phyloP scores from a whole-genome alignment of 805 yeast species.

The Candida manassasensis region DNA sequence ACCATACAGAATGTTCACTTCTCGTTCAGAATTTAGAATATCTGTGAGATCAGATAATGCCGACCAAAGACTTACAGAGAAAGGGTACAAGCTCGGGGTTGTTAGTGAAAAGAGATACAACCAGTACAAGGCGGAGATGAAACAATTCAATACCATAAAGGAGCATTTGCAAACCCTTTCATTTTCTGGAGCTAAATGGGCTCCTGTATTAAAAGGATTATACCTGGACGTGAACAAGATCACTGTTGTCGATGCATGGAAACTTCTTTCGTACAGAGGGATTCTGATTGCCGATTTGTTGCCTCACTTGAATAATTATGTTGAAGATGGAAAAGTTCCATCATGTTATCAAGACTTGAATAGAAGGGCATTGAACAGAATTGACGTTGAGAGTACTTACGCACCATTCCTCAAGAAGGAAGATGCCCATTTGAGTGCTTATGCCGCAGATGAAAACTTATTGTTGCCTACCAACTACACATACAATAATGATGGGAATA shows the following conservation, averaged over 20 bases:
- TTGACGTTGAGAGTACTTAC: conserved; percentile 78
- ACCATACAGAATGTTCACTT: conserved; percentile 97
- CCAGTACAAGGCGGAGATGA: conserved; percentile 40
- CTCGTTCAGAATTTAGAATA: conserved; percentile 89
- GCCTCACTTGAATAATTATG: conserved; percentile 22
- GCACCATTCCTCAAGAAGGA: conserved; percentile 77
- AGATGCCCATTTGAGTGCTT: conserved; percentile 64
- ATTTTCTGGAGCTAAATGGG: conserved; percentile 64
- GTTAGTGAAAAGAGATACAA: conserved; percentile 57
- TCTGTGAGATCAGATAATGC: conserved; percentile 94
- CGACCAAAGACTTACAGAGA: conserved; percentile 71
- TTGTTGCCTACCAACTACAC: conserved; percentile 64
- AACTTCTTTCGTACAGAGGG: conserved; percentile 57
- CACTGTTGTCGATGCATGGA: conserved; percentile 54
- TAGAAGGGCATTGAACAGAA: conserved; percentile 48
- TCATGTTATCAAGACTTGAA: conserved; percentile 18
- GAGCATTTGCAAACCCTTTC: conserved; percentile 41
- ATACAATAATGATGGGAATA: conserved; percentile 49
- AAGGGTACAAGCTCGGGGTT: conserved; percentile 64
- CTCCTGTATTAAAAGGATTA: conserved; percentile 38
- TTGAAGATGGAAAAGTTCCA: conserved; percentile 19
- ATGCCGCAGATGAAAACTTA: conserved; percentile 76
- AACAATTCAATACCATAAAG: conserved; percentile 41
- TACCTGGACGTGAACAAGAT: conserved; percentile 45
- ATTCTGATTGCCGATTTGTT: conserved; percentile 24